Percentiles rank a stretch among this genome's conserved stretches.
These are phyloP conservation scores for Eucalyptus rudis DNA, from an alignment of 345 rosid genomes.

Conservation along the genomic window DNA sequence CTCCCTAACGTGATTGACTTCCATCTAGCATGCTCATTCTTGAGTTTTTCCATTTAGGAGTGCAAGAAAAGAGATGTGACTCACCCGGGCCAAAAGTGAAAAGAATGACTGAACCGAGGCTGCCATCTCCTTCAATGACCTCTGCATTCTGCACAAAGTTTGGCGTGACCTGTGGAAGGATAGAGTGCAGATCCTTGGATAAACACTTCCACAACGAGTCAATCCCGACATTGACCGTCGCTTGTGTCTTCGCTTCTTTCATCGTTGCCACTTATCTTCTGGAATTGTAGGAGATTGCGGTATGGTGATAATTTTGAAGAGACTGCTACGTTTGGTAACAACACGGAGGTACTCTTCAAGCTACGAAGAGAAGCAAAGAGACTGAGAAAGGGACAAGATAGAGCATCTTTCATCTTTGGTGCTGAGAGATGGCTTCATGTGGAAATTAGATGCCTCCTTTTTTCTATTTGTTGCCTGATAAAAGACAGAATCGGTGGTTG, in stretches of 20 bases:
- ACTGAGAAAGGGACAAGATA: neutral
- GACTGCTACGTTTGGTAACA: neutral
- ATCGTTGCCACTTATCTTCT: neutral
- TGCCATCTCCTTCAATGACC: slow-evolving; percentile 27
- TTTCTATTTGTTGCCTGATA: neutral
- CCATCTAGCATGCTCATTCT: neutral
- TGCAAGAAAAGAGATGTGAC: neutral
- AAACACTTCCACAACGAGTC: slow-evolving; percentile 18
- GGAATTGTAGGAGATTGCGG: neutral
- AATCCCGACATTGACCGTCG: neutral
- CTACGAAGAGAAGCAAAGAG: neutral
- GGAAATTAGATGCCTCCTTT: neutral
- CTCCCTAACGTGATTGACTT: neutral
- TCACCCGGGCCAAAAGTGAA: slow-evolving; percentile 18
- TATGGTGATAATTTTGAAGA: neutral
- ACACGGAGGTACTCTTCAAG: neutral
- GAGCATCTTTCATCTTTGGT: neutral
- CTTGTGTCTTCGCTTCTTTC: slow-evolving; percentile 10
- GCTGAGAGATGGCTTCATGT: neutral
- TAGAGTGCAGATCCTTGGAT: slow-evolving; percentile 8
- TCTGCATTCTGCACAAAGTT: slow-evolving; percentile 7
- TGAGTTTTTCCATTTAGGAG: neutral
- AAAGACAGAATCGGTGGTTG: neutral
- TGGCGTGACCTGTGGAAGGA: slow-evolving; percentile 7
- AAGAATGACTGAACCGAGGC: slow-evolving; percentile 14